Percentiles rank a stretch among this genome's conserved stretches.
These are phyloP conservation scores for Zopfia rhizophila DNA, from an alignment of 2,329 filamentous ascomycete species.

Conservation along the genomic window DNA sequence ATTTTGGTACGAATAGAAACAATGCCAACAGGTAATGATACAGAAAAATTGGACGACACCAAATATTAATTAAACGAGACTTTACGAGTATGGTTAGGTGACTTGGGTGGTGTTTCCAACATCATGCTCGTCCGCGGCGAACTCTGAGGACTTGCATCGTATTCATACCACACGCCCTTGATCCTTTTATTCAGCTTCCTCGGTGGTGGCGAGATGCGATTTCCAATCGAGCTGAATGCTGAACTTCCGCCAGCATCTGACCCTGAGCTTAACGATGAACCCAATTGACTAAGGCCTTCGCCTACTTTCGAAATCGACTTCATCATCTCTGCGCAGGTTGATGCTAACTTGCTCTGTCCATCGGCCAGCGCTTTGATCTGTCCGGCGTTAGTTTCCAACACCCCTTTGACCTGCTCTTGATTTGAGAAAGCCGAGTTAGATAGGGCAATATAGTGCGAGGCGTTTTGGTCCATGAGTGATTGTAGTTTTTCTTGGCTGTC, in stretches of 20 bases:
- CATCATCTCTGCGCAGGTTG: slow-evolving; percentile 44
- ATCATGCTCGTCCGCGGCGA: slow-evolving; percentile 30
- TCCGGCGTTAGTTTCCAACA: slow-evolving; percentile 36
- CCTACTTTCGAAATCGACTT: slow-evolving; percentile 36
- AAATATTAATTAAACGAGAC: too few relatives aligned
- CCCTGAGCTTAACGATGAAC: slow-evolving; percentile 10
- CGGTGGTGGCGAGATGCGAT: slow-evolving; percentile 40
- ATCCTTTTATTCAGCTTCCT: slow-evolving; percentile 46
- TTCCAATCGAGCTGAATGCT: slow-evolving; percentile 26
- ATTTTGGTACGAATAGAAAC: too few relatives aligned
- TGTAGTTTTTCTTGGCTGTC: slow-evolving; percentile 45
- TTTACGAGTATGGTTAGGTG: too few relatives aligned
- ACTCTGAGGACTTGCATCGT: slow-evolving; percentile 30
- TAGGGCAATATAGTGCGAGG: slow-evolving; percentile 48
- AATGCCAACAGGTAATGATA: too few relatives aligned
- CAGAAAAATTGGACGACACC: too few relatives aligned
- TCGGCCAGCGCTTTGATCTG: slow-evolving; percentile 42
- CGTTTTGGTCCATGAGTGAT: slow-evolving; percentile 42
- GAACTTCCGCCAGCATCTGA: slow-evolving; percentile 25
- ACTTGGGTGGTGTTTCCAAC: slow-evolving; percentile 36
- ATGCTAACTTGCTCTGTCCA: slow-evolving; percentile 39
- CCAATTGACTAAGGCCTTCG: not conserved
- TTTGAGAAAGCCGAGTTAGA: slow-evolving; percentile 43
- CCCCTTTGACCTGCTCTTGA: slow-evolving; percentile 40
- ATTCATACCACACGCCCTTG: slow-evolving; percentile 51